Evolutionary conservation across 2,329 filamentous ascomycete species (phyloP).

Genomic region (Phoma sp.): DNA sequence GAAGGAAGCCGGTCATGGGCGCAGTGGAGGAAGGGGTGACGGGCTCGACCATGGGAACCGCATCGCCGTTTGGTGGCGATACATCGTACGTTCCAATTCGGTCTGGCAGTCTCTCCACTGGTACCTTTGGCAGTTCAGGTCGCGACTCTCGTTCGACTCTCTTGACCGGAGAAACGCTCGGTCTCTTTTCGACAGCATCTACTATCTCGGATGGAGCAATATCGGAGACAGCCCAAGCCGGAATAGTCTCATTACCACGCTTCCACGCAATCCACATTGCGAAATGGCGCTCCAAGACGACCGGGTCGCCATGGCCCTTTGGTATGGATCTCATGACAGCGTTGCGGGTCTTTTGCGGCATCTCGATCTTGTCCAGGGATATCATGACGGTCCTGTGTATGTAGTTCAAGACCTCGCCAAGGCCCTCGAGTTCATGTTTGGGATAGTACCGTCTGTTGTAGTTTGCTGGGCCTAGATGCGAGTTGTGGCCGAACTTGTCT

Average conservation of each 20-base stretch:
- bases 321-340: slow-evolving; percentile 68
- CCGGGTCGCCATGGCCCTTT: slow-evolving; percentile 65
- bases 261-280: slow-evolving; percentile 73
- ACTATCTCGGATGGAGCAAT: slow-evolving; percentile 55
- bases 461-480: slow-evolving; percentile 59
- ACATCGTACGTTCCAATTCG: slow-evolving; percentile 42
- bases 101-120: slow-evolving; percentile 50
- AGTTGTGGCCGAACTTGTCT: slow-evolving; percentile 59
- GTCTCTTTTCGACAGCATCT: slow-evolving; percentile 57
- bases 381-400: slow-evolving; percentile 69
- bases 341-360: slow-evolving; percentile 64
- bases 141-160: slow-evolving; percentile 62
- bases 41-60: slow-evolving; percentile 9
- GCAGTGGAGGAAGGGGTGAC: slow-evolving; percentile 36
- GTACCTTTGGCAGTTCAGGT: slow-evolving; percentile 52
- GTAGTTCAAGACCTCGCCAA: slow-evolving; percentile 65
- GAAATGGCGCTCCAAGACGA: slow-evolving; percentile 65
- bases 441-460: slow-evolving; percentile 68
- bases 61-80: slow-evolving; percentile 15
- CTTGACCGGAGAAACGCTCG: slow-evolving; percentile 61
- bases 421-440: slow-evolving; percentile 66
- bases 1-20: slow-evolving; percentile 41
- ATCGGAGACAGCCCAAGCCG: slow-evolving; percentile 67
- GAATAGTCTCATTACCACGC: slow-evolving; percentile 67
- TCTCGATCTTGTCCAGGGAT: slow-evolving; percentile 65